A percentile compares a stretch with the other conserved stretches of the same genome.
phyloP scores from a whole-genome alignment of 805 yeast genomes.

The Spathaspora sp. region DNA sequence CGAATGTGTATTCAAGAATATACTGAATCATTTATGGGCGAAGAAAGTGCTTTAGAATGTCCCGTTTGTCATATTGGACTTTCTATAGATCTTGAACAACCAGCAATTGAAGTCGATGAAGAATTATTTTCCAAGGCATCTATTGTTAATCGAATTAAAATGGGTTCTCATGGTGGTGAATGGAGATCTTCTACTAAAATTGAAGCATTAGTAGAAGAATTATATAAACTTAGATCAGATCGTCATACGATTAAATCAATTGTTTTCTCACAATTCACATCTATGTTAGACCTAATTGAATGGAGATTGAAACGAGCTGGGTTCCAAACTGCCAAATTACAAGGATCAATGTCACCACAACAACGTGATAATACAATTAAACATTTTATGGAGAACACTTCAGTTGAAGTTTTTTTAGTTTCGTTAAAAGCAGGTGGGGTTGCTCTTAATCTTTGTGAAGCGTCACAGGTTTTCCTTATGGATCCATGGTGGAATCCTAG shows the following conservation, averaged over 20 bases:
- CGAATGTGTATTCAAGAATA: slow-evolving; percentile 90
- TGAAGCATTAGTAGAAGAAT: slow-evolving; percentile 92
- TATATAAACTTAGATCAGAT: slow-evolving; percentile 82
- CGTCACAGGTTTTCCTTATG: slow-evolving; percentile 90
- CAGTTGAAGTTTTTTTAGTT: slow-evolving; percentile 90
- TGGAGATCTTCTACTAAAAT: slow-evolving; percentile 97
- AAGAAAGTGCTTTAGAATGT: slow-evolving; percentile 61
- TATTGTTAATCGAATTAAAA: slow-evolving; percentile 82
- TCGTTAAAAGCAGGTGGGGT: slow-evolving; percentile 99
- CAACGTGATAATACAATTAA: slow-evolving; percentile 91
- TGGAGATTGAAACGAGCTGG: slow-evolving; percentile 96
- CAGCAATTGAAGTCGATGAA: slow-evolving; percentile 71
- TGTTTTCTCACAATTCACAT: slow-evolving; percentile 95
- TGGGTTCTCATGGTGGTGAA: slow-evolving; percentile 63
- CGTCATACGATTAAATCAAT: slow-evolving; percentile 88
- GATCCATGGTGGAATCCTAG: slow-evolving; percentile 99
- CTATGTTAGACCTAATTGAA: slow-evolving; percentile 93
- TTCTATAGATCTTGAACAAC: slow-evolving; percentile 84
- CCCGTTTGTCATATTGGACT: slow-evolving; percentile 96
- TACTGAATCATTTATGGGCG: slow-evolving; percentile 74
- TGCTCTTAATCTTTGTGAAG: slow-evolving; percentile 93
- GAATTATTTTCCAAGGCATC: slow-evolving; percentile 57
- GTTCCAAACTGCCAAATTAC: slow-evolving; percentile 87
- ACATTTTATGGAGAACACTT: slow-evolving; percentile 88
- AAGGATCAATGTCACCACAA: slow-evolving; percentile 95